A percentile compares a stretch with the other conserved stretches of the same genome.
Evolutionary conservation across 1,284 basidiomycete species (phyloP).

Genomic region (Ceratobasidium sp.): DNA sequence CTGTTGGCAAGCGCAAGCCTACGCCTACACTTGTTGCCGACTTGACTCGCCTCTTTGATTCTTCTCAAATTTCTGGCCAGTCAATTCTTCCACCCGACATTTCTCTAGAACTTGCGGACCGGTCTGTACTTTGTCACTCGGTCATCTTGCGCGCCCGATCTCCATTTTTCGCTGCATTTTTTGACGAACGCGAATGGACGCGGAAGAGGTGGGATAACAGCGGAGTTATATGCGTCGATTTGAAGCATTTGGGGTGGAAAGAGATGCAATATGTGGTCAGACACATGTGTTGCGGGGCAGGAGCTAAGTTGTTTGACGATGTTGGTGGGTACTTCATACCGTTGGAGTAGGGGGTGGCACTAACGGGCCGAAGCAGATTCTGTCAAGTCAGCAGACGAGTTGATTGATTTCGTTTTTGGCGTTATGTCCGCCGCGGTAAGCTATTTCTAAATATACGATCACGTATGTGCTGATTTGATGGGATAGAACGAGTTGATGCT

Average conservation of each 20-base stretch:
- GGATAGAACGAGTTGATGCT: constrained; percentile 88
- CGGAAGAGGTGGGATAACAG: constrained; percentile 69
- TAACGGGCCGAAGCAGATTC: constrained; percentile 65
- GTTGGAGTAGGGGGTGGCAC: background rate
- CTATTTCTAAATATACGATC: constrained; percentile 45
- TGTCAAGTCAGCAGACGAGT: constrained; percentile 76
- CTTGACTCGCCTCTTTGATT: constrained; percentile 59
- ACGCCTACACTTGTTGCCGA: constrained; percentile 55
- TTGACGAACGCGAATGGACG: constrained; percentile 89
- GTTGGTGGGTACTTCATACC: constrained; percentile 67
- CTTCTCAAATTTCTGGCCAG: constrained; percentile 54
- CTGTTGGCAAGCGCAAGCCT: constrained; percentile 56
- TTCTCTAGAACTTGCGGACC: constrained; percentile 80
- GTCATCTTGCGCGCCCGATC: constrained; percentile 85
- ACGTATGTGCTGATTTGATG: background rate
- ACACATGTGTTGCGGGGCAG: constrained; percentile 85
- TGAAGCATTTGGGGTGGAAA: constrained; percentile 82
- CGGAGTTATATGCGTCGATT: constrained; percentile 72
- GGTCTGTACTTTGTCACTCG: constrained; percentile 79
- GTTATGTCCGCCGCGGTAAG: constrained; percentile 87
- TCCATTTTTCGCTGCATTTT: constrained; percentile 89
- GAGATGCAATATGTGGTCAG: constrained; percentile 83
- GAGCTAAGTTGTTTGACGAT: constrained; percentile 80
- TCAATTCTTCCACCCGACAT: constrained; percentile 69
- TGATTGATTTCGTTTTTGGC: constrained; percentile 90